Evolutionary conservation across 139 green algal genomes (phyloP), one percentile per base, ranked within the genome.

Genomic region (Edaphochlamys debaryana): DNA sequence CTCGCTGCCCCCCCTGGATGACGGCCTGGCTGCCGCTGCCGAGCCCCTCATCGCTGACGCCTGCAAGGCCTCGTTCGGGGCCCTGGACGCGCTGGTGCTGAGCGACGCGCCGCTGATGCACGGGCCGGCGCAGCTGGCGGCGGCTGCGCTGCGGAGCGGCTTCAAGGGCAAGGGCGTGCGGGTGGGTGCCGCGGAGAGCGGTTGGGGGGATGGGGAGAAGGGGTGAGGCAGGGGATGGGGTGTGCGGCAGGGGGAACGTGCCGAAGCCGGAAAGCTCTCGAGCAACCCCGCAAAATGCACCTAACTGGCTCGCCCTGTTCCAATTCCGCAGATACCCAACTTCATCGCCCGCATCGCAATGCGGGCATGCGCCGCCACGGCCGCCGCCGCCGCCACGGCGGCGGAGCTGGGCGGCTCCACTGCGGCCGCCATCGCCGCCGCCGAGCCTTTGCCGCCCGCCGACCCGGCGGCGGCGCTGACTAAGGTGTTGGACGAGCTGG

Each of bases 41-140:
- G 42, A 60, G 29, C 17, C 29, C 38, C 32, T 75, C 13, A n/a
- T n/a, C n/a, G n/a, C n/a, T n/a, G n/a, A n/a, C n/a, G n/a, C n/a
- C n/a, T n/a, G n/a, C n/a, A n/a, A n/a, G n/a, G 76, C 48, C 20
- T 70, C 79, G 3, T 34, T 74, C 4, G 79, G 72, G 19, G 90
- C 93, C 0, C 54, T 93, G 25, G 93, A 95, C 67, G 84, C 89
- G 30, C 85, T 97, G 50, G 84, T 97, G 87, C 84, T 96, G 9
- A 94, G 85, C 19, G 94, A 98, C 62, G 94, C 94, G 19, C 94
- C 94, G 23, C 87, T 97, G 78, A 73, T 96, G 75, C 88, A 90
- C 56, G 78, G 91, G 8, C 94, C 94, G 4, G 94, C 72, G 29
- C 79, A 87, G 69, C 69, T 90, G 50, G 86, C 86, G 41, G 56